A percentile compares a stretch with the other conserved stretches of the same genome.
phyloP scores from a whole-genome alignment of 2,329 filamentous ascomycete species.

The Cladophialophora exuberans region DNA sequence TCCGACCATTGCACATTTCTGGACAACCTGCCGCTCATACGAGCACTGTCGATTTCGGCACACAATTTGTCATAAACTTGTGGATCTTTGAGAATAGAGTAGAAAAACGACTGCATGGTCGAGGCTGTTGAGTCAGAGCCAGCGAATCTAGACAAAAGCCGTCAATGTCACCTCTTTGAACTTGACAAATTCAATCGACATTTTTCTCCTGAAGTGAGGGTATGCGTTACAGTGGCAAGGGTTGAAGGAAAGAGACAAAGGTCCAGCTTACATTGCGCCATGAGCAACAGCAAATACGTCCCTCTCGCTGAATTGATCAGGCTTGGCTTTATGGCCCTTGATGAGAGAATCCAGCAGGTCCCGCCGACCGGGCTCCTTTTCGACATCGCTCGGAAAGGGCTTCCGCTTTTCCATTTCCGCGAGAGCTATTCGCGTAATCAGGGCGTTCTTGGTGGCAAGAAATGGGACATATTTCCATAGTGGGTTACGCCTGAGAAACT shows the following conservation, averaged over 20 bases:
- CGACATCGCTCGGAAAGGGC: conserved; percentile 32
- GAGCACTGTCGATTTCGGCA: conserved; percentile 31
- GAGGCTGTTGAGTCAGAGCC: conserved; percentile 65
- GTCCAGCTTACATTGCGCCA: conserved; percentile 50
- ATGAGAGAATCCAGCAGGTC: conserved; percentile 58
- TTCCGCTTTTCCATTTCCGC: conserved; percentile 29
- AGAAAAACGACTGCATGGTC: conserved; percentile 62
- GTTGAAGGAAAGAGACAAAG: no score
- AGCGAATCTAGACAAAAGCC: conserved; percentile 32
- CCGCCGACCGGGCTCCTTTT: conserved; percentile 21
- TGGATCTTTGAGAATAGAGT: conserved; percentile 52
- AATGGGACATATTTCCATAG: conserved; percentile 45
- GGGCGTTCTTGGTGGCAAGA: not conserved
- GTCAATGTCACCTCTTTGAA: not conserved
- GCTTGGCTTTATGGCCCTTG: conserved; percentile 56
- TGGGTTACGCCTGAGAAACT: conserved; percentile 54
- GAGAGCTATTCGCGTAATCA: conserved; percentile 13
- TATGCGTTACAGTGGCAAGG: no score
- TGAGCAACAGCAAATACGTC: conserved; percentile 62
- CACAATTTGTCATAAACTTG: conserved; percentile 47
- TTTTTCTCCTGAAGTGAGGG: no score
- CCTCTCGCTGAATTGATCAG: conserved; percentile 52
- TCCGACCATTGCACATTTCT: conserved; percentile 30
- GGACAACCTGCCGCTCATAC: conserved; percentile 21
- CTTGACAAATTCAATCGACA: not conserved